Percentiles rank a stretch among this genome's conserved stretches.
Conservation (phyloP, 306 rosid species). For the Quercus suber region DNA sequence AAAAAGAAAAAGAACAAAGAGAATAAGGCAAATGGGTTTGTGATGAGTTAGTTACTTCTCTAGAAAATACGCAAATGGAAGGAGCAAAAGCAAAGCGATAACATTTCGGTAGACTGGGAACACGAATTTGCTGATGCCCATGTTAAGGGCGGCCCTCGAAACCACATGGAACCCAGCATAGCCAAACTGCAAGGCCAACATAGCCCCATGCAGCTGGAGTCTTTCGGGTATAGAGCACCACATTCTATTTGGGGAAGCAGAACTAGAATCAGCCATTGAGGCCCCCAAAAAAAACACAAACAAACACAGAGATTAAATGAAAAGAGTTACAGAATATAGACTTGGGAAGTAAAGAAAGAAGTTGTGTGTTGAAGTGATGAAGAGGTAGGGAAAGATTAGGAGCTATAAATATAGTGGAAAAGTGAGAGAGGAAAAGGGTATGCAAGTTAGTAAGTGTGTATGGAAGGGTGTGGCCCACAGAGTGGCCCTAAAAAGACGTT, state of each 20-base stretch:
- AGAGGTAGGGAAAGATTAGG: constrained; percentile 24
- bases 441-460: not conserved
- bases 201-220: constrained; percentile 89
- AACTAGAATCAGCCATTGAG: constrained; percentile 63
- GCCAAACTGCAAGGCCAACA: constrained; percentile 93
- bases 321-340: too few species aligned
- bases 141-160: constrained; percentile 93
- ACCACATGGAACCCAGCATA: constrained; percentile 97
- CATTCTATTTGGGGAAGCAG: constrained; percentile 49
- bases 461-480: constrained; percentile 27
- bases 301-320: not conserved
- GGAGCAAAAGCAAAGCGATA: constrained; percentile 80
- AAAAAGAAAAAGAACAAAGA: not conserved
- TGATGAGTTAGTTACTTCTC: constrained; percentile 53
- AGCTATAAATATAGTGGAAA: constrained; percentile 49
- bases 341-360: not conserved
- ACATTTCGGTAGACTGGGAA: constrained; percentile 89
- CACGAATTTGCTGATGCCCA: constrained; percentile 94
- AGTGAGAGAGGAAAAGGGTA: constrained; percentile 8
- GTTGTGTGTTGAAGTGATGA: constrained; percentile 34
- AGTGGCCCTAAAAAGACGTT: constrained; percentile 46
- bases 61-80: constrained; percentile 84
- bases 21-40: too few species aligned
- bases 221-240: constrained; percentile 79
- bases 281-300: not conserved